A percentile compares a stretch with the other conserved stretches of the same genome.
Conservation (phyloP, 148 eudicot species). For the Linanthus parryae region DNA sequence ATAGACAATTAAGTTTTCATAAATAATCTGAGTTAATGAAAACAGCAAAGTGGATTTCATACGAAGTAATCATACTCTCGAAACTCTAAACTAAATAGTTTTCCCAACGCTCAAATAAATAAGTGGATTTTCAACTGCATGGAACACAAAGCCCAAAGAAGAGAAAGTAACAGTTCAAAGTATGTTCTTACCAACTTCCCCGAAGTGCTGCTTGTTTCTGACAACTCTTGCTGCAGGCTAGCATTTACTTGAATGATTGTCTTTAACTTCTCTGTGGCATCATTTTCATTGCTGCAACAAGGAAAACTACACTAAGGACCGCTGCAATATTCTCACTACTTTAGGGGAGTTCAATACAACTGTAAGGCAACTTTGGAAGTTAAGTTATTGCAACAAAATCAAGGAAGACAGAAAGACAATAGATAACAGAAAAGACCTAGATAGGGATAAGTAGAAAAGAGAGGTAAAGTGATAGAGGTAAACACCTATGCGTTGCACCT, state of each 20-base stretch:
- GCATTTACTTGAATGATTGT: slow-evolving; percentile 75
- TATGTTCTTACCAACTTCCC: slow-evolving; percentile 46
- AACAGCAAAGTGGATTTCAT: no score
- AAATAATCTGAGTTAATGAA: no score
- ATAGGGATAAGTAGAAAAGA: background rate
- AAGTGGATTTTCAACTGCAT: background rate
- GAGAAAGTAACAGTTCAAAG: background rate
- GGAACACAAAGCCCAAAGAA: background rate
- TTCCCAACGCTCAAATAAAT: background rate
- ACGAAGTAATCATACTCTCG: no score
- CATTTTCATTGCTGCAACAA: slow-evolving; percentile 85
- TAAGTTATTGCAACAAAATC: no score
- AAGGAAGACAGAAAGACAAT: no score
- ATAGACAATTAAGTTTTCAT: no score
- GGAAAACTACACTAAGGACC: background rate
- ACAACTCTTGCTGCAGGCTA: slow-evolving; percentile 48
- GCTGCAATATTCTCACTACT: background rate
- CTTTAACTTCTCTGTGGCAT: slow-evolving; percentile 69
- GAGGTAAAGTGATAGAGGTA: slow-evolving; percentile 3
- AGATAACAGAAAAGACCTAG: background rate
- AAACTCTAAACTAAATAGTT: no score
- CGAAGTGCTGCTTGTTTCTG: slow-evolving; percentile 29
- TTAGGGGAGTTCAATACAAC: no score
- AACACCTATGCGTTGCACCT: slow-evolving; percentile 76
- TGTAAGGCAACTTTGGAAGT: no score